Evolutionary conservation across 1,284 basidiomycete genomes (phyloP), one percentile per base, ranked within the genome.

Genomic region (Microbotryomycetes sp.): DNA sequence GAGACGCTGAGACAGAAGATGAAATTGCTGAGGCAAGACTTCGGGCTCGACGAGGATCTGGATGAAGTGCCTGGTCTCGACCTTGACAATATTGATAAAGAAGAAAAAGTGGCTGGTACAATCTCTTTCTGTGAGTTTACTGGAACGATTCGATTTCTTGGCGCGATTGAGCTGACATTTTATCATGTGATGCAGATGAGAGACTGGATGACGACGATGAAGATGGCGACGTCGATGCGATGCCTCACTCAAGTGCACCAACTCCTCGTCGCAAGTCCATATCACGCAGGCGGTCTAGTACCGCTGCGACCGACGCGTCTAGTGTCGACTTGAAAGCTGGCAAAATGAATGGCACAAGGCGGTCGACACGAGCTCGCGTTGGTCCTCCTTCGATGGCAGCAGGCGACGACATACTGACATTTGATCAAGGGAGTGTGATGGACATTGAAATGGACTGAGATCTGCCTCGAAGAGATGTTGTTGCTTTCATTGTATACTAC

Each of bases 1-100:
- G 80, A 77, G 60, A 78, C 75, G 68, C 75, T 96, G 70, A 80
- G 90, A 61, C 76, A 74, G 29, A 70, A 76, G 54, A 70, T 74
- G 56, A 30, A 19, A 15, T 23, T 14, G 25, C 12, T n/a, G 14
- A 9, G 23, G 23, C n/a, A n/a, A 26, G 19, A 49, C 14, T 26
- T 12, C n/a, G 25, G 25, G 48, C 25, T 22, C 48, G 32, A 58
- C 26, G 5, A 60, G 32, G 36, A 9, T 9, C 19, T 42, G 36
- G 58, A 62, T 19, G 65, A 62, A 23, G 47, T 28, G 26, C 23
- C 49, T 6, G 64, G 62, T 30, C 53, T 68, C 32, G 64, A 68
- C 30, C 56, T 68, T 15, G 67, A 68, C 56, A 49, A 57, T 25
- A 30, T 68, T 29, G 67, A 68, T 49, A 62, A 58, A 25, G 67